Base-by-base conservation (phyloP, 1,284 basidiomycete genomes). In the Leccinum fallax region DNA sequence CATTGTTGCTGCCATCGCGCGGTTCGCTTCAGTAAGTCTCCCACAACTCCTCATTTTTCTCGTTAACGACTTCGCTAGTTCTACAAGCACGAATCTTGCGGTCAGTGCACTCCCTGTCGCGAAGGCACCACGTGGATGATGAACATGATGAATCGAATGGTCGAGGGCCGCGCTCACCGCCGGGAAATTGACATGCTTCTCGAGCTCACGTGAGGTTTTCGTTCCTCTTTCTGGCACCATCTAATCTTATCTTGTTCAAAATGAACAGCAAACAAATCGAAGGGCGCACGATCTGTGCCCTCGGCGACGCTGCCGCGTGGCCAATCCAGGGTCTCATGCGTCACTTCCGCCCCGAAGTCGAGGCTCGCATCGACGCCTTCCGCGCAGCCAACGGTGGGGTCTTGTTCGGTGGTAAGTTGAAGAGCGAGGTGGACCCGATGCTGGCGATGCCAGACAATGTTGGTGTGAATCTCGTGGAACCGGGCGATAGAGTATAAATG, bases 51-150 rank as follows among this genome's bases (percentile, higher is more conserved):
- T 19, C 15, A 1, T 13, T 32, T 19, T 32, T 19, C 15, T n/a
- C 15, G 3, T 28, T 65, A 34, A 62, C 62, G 10, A 46, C 5
- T 60, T 53, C 19, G 54, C 13, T 54, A 90, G 83, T 97, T 97
- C 80, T 97, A 97, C 83, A 97, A 98, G 79, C 97, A 98, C 81
- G 97, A 98, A 78, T 97, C 94, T 5, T 99, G 97, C 72, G 97
- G 97, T 24, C 97, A 98, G 78, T 99, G 96, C 76, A 98, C 97
- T 6, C 96, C 96, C 2, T 98, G 96, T 78, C 83, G 95, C 69
- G 95, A 97, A 76, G 95, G 95, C 55, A 97, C 95, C 3, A 96
- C 94, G 0, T 97, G 95, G 95, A 94, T 98, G 92, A 93, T 92
- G 86, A 97, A 97, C 79, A 97, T 97, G 93, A 97, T 97, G 95